A percentile compares a stretch with the other conserved stretches of the same genome.
phyloP scores from a whole-genome alignment of 1,284 basidiomycete species.

The Schizophyllum commune region DNA sequence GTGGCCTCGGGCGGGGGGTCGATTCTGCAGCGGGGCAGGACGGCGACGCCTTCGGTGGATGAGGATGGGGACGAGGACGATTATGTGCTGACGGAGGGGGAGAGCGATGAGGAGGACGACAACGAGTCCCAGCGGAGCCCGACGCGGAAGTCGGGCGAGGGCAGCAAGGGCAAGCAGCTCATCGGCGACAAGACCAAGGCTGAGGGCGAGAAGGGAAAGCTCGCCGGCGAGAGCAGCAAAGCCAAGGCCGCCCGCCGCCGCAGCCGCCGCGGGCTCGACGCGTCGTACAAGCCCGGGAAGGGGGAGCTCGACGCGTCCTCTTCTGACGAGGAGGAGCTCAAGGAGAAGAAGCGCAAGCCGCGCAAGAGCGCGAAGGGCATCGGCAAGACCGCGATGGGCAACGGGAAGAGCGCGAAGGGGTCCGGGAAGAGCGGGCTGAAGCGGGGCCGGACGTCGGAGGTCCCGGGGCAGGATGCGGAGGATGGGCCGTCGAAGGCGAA shows the following conservation, averaged over 20 bases:
- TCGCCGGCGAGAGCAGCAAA: neutral
- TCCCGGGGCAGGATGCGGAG: neutral
- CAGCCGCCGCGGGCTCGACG: neutral
- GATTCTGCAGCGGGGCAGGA: neutral
- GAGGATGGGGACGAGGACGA: neutral
- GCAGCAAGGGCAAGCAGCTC: neutral
- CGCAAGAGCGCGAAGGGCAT: neutral
- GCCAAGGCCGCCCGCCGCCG: neutral
- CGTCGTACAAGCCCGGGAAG: neutral
- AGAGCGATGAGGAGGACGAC: neutral
- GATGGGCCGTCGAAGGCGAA: neutral
- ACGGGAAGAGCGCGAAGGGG: neutral
- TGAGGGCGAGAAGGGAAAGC: neutral
- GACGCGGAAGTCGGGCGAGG: neutral
- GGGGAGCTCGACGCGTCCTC: neutral
- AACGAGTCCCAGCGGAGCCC: neutral
- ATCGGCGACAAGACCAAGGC: neutral
- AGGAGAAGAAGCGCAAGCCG: neutral
- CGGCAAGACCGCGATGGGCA: no score
- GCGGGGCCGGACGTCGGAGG: neutral
- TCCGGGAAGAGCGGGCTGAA: neutral
- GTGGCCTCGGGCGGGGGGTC: neutral
- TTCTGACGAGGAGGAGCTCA: neutral
- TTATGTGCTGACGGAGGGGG: neutral
- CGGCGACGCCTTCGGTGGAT: neutral